Percentiles rank a stretch among this genome's conserved stretches.
phyloP scores from a whole-genome alignment of 83 land plant genomes.

The Larix sibirica region DNA sequence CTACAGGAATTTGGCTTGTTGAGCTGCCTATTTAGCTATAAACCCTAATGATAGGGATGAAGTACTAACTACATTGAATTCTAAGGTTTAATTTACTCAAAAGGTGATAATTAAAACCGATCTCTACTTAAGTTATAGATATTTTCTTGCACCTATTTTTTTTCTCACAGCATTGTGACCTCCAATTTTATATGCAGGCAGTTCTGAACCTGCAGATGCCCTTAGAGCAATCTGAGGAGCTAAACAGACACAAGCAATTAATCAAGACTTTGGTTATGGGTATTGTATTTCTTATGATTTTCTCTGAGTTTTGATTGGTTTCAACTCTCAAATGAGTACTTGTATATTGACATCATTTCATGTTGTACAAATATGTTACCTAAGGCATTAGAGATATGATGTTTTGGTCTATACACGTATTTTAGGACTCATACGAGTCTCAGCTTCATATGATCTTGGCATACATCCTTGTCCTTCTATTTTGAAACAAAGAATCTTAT shows the following conservation, averaged over 20 bases:
- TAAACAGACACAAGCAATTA: slow-evolving; percentile 85
- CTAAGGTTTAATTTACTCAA: too few relatives aligned
- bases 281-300: slow-evolving; percentile 24
- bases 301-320: neutral
- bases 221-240: slow-evolving; percentile 90
- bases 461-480: neutral
- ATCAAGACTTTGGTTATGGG: slow-evolving; percentile 98
- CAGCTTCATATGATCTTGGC: neutral
- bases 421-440: neutral
- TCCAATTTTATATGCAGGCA: slow-evolving; percentile 58
- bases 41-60: too few relatives aligned
- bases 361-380: neutral
- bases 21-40: too few relatives aligned
- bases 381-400: neutral
- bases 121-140: too few relatives aligned
- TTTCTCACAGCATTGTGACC: too few relatives aligned
- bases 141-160: too few relatives aligned
- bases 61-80: too few relatives aligned
- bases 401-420: too few relatives aligned
- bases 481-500: neutral
- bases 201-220: slow-evolving; percentile 85
- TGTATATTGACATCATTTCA: neutral
- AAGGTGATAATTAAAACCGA: too few relatives aligned
- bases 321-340: neutral
- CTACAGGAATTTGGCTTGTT: too few relatives aligned